Conservation (phyloP, 1,139 yeast genomes). For the Candida pseudoviswanathii region DNA sequence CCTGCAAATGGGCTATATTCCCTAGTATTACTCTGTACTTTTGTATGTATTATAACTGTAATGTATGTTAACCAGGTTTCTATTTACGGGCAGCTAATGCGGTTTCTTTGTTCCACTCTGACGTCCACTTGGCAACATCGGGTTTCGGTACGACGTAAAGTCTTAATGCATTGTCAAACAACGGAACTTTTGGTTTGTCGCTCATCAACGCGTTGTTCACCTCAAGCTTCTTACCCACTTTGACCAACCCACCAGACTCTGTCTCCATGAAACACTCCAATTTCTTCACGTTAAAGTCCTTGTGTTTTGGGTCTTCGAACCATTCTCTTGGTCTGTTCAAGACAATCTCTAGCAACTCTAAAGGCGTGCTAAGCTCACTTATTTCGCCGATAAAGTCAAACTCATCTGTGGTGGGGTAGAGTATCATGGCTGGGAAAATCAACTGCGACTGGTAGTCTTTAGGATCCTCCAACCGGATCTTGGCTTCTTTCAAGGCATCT, state of each 20-base stretch:
- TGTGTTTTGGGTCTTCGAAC: conserved; percentile 66
- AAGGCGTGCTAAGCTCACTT: conserved; percentile 67
- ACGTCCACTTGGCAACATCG: conserved; percentile 66
- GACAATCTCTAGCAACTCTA: conserved; percentile 56
- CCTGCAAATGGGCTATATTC: conserved; percentile 51
- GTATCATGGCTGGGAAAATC: conserved; percentile 74
- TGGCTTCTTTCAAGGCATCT: conserved; percentile 49
- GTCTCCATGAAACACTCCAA: conserved; percentile 85
- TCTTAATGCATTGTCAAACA: conserved; percentile 75
- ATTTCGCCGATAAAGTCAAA: conserved; percentile 79
- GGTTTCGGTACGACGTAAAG: conserved; percentile 79
- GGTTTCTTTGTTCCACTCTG: conserved; percentile 64
- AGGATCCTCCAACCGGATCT: conserved; percentile 64
- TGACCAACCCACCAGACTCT: conserved; percentile 77
- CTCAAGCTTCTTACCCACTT: conserved; percentile 77
- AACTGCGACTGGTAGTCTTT: conserved; percentile 77
- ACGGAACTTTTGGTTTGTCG: conserved; percentile 67
- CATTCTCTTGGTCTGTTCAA: conserved; percentile 70
- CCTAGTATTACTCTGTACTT: background rate
- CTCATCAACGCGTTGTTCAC: conserved; percentile 65
- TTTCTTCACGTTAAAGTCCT: conserved; percentile 57
- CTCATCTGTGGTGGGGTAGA: conserved; percentile 85
- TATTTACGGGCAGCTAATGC: conserved; percentile 54
- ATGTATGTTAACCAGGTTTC: background rate
- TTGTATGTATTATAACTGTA: background rate